Conservation (phyloP, 2,329 filamentous ascomycete genomes). For the Aspergillus awamori region DNA sequence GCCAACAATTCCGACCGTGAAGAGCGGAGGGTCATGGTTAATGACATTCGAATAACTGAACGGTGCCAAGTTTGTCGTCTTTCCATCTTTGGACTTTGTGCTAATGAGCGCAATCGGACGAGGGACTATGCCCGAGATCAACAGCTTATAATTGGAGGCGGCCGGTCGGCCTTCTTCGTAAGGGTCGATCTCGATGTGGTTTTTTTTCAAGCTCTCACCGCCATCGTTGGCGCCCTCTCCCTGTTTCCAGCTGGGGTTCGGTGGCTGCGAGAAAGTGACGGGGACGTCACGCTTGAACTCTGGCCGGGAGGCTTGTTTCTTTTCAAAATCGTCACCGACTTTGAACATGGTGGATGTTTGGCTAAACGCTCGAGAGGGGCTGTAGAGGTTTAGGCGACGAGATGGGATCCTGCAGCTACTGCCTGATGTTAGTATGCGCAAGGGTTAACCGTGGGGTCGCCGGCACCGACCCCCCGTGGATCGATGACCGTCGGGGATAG, state of each 20-base stretch:
- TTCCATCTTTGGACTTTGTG: conserved; percentile 64
- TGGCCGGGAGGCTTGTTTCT: conserved; percentile 47
- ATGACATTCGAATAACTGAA: conserved; percentile 86
- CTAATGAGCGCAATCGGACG: conserved; percentile 73
- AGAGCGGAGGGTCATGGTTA: conserved; percentile 83
- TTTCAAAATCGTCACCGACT: conserved; percentile 36
- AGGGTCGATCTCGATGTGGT: conserved; percentile 79
- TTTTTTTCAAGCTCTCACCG: conserved; percentile 53
- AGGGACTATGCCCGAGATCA: conserved; percentile 81
- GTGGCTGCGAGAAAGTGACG: conserved; percentile 45
- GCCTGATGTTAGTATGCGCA: not conserved
- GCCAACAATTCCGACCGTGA: conserved; percentile 66
- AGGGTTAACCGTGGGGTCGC: not conserved
- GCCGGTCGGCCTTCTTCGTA: conserved; percentile 69
- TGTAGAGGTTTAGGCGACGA: not conserved
- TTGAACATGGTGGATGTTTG: conserved; percentile 30
- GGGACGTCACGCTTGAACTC: conserved; percentile 41
- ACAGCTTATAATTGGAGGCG: conserved; percentile 83
- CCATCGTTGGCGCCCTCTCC: conserved; percentile 49
- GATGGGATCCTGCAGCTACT: not conserved
- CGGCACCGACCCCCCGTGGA: not conserved
- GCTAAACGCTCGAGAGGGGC: conserved; percentile 17
- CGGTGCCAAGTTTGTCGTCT: conserved; percentile 74
- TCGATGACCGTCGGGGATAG: not conserved
- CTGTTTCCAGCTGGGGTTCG: conserved; percentile 46